A percentile compares a stretch with the other conserved stretches of the same genome.
phyloP scores from a whole-genome alignment of 1,284 basidiomycete species.

The Puccinia horiana region DNA sequence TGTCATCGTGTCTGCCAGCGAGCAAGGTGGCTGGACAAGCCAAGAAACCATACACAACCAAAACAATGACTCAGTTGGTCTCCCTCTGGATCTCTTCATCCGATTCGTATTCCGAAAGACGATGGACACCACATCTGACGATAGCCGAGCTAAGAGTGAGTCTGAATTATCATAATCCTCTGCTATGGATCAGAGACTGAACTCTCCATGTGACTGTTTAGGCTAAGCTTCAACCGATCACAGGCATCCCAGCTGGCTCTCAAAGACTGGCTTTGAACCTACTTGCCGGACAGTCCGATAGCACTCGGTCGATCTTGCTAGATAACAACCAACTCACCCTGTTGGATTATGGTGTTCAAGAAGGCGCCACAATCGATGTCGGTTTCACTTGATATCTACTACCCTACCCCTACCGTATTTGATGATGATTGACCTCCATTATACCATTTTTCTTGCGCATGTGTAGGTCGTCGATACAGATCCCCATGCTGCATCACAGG shows the following conservation, averaged over 20 bases:
- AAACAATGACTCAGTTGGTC: conserved; percentile 18
- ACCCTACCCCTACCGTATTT: neutral
- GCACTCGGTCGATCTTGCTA: conserved; percentile 10
- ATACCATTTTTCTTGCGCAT: neutral
- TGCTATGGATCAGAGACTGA: neutral
- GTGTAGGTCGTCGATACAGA: neutral
- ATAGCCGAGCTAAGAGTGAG: conserved; percentile 30
- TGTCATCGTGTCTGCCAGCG: too few relatives aligned
- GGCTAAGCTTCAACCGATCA: conserved; percentile 38
- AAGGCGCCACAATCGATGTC: conserved; percentile 42
- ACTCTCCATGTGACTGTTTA: neutral
- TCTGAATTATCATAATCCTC: too few relatives aligned
- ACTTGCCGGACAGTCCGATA: conserved; percentile 20
- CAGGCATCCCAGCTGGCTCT: conserved; percentile 30
- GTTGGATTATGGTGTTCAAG: conserved; percentile 34
- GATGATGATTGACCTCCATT: neutral
- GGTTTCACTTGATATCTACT: neutral
- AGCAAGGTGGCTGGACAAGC: too few relatives aligned
- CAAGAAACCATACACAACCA: too few relatives aligned
- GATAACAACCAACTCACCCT: conserved; percentile 20
- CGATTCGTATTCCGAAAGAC: conserved; percentile 27
- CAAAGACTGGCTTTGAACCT: conserved; percentile 31
- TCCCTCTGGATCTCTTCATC: conserved; percentile 34
- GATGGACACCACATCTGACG: conserved; percentile 16
- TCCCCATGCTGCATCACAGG: conserved; percentile 16